phyloP scores from a whole-genome alignment of 331 rosid genomes.

The Cucumis variabilis region DNA sequence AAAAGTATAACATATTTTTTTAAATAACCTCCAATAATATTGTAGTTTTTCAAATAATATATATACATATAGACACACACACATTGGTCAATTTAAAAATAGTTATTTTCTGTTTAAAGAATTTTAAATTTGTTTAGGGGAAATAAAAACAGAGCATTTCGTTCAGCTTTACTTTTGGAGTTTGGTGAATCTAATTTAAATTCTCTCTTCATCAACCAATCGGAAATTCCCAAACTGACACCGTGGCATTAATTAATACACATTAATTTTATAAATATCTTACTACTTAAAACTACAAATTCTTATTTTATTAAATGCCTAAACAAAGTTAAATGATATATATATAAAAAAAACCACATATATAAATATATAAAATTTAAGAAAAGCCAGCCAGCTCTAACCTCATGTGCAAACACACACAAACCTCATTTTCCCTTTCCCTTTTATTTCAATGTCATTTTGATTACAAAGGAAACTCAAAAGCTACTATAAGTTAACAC shows the following conservation, averaged over 20 bases:
- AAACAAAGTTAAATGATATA: not conserved
- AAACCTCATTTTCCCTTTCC: not conserved
- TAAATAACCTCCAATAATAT: not conserved
- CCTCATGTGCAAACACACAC: slow-evolving; percentile 15
- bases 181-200: no score
- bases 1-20: not conserved
- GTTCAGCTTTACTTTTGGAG: not conserved
- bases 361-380: not conserved
- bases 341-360: not conserved
- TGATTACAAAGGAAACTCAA: not conserved
- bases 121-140: no score
- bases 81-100: not conserved
- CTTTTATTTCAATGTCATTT: not conserved
- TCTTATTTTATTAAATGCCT: not conserved
- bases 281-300: not conserved
- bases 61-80: no score
- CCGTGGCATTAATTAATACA: no score
- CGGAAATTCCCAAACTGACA: not conserved
- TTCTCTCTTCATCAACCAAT: not conserved
- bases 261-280: not conserved
- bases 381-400: slow-evolving; percentile 28
- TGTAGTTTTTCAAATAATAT: not conserved
- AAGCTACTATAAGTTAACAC: no score
- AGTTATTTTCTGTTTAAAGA: not conserved
- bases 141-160: not conserved